Percentiles rank a stretch among this genome's conserved stretches.
Evolutionary conservation across 805 yeast genomes (phyloP).

Genomic region (Myxozyma vanderwaltii): DNA sequence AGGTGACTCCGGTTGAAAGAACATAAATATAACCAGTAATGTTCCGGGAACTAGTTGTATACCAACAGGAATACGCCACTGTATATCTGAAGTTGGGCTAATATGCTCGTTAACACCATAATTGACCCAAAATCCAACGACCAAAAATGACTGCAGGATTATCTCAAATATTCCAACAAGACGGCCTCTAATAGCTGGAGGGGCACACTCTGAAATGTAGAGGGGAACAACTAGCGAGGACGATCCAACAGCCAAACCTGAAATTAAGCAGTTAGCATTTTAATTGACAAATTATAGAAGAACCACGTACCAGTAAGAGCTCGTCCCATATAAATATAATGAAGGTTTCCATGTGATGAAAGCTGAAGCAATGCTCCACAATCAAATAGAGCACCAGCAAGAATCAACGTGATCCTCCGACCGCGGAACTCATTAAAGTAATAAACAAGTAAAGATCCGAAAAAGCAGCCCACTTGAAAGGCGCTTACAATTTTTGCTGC

Average conservation of each 20-base stretch:
- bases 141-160: slow-evolving; percentile 61
- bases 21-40: slow-evolving; percentile 49
- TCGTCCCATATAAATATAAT: slow-evolving; percentile 68
- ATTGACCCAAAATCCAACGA: slow-evolving; percentile 58
- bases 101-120: slow-evolving; percentile 50
- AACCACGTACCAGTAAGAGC: slow-evolving; percentile 55
- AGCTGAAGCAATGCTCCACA: slow-evolving; percentile 82
- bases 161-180: slow-evolving; percentile 63
- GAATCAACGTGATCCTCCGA: slow-evolving; percentile 37
- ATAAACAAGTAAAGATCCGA: slow-evolving; percentile 54
- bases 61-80: slow-evolving; percentile 65
- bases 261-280: not conserved
- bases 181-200: slow-evolving; percentile 59
- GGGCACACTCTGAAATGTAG: slow-evolving; percentile 64
- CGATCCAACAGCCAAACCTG: slow-evolving; percentile 58
- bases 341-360: slow-evolving; percentile 71
- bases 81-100: slow-evolving; percentile 60
- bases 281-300: not conserved
- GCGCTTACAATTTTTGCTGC: slow-evolving; percentile 18
- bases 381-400: slow-evolving; percentile 55
- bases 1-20: slow-evolving; percentile 46
- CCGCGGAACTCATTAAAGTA: slow-evolving; percentile 20
- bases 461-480: slow-evolving; percentile 23
- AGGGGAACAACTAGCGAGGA: slow-evolving; percentile 68
- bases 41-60: slow-evolving; percentile 57